Conservation (phyloP, 1,284 basidiomycete genomes). For the Pyrrhoderma noxium region DNA sequence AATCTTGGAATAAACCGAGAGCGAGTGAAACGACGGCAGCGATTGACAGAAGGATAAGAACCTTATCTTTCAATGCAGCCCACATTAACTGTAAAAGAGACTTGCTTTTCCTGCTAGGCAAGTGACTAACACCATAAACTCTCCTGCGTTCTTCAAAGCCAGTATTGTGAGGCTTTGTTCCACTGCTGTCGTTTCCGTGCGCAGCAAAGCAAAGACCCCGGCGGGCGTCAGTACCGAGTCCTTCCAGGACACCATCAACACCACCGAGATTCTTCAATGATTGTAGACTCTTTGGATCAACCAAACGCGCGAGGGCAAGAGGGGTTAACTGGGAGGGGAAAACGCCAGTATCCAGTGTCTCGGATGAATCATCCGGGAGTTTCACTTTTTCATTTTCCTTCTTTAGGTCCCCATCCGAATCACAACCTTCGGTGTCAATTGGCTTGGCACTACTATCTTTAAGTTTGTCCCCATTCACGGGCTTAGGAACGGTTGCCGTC, state of each 20-base stretch:
- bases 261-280: constrained; percentile 73
- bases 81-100: constrained; percentile 84
- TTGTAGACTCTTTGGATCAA: constrained; percentile 82
- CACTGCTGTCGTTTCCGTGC: constrained; percentile 15
- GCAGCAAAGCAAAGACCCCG: constrained; percentile 40
- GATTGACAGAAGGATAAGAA: constrained; percentile 83
- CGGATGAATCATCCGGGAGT: not conserved
- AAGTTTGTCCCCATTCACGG: not conserved
- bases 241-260: constrained; percentile 54
- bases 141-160: constrained; percentile 57
- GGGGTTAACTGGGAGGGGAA: constrained; percentile 67
- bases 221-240: constrained; percentile 66
- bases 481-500: not conserved
- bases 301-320: constrained; percentile 71
- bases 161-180: constrained; percentile 33
- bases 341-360: constrained; percentile 17
- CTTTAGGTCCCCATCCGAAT: not conserved
- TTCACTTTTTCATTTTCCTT: not conserved
- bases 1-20: constrained; percentile 90
- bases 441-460: not conserved
- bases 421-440: not conserved
- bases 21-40: constrained; percentile 92
- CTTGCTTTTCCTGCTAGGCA: constrained; percentile 77
- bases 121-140: constrained; percentile 79
- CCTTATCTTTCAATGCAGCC: constrained; percentile 93